phyloP scores from a whole-genome alignment of 75 land plant genomes.

The Cryptomeria japonica region DNA sequence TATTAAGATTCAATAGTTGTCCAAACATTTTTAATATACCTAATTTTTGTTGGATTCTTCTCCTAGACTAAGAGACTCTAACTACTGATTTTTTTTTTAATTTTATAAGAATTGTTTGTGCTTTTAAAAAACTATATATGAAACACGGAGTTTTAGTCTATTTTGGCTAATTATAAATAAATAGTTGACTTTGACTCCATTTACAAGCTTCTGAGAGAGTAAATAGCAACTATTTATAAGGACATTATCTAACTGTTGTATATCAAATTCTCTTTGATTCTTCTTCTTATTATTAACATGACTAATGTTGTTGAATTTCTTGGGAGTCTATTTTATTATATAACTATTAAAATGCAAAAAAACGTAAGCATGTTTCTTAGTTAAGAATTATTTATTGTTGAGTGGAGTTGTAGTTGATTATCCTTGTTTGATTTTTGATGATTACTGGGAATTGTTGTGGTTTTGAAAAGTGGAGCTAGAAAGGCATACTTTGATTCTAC shows the following conservation, averaged over 20 bases:
- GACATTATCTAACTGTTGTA: neutral
- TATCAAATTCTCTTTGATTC: neutral
- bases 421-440: neutral
- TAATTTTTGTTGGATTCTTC: neutral
- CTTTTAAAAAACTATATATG: neutral
- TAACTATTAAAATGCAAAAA: neutral
- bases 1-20: neutral
- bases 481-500: conserved; percentile 95
- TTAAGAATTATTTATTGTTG: neutral
- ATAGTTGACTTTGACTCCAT: neutral
- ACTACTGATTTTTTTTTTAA: neutral
- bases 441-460: conserved; percentile 85
- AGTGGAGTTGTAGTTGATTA: neutral
- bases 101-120: neutral
- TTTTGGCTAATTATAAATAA: neutral
- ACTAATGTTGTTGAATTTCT: neutral
- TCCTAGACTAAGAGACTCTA: neutral
- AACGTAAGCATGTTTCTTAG: neutral
- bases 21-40: neutral
- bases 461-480: conserved; percentile 93
- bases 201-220: neutral
- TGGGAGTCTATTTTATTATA: neutral
- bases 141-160: neutral
- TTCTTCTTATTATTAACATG: neutral
- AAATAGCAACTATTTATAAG: neutral